Conservation (phyloP, 2,329 filamentous ascomycete genomes). For the Ceratocystis destructans region DNA sequence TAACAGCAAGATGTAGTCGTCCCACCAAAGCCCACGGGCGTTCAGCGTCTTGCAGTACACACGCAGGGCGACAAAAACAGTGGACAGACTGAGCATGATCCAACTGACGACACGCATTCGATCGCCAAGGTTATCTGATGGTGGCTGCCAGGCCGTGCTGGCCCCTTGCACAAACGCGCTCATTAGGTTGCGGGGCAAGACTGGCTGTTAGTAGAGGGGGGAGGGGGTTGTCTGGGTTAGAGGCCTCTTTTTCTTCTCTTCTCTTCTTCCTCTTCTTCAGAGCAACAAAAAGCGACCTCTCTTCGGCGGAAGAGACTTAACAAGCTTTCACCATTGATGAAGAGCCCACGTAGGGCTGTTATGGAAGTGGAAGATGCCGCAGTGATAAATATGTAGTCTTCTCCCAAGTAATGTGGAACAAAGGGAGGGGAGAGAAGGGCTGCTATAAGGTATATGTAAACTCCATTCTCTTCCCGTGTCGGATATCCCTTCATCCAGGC, state of each 20-base stretch:
- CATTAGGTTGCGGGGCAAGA: not conserved
- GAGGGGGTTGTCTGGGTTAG: not conserved
- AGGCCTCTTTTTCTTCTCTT: too few species aligned
- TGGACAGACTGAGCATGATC: constrained; percentile 20
- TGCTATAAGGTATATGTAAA: not conserved
- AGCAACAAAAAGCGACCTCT: not conserved
- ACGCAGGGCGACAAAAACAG: constrained; percentile 21
- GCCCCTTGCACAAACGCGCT: constrained; percentile 14
- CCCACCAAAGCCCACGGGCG: constrained; percentile 24
- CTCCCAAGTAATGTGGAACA: not conserved
- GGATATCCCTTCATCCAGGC: not conserved
- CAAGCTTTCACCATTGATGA: not conserved
- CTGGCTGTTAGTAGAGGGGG: not conserved
- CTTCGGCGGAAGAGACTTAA: not conserved
- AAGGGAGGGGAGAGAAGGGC: not conserved
- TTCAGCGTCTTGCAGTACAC: constrained; percentile 23
- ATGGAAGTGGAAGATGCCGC: not conserved
- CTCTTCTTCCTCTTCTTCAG: not conserved
- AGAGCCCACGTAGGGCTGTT: not conserved
- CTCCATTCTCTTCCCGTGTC: not conserved
- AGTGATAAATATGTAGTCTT: not conserved
- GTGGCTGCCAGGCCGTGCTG: not conserved
- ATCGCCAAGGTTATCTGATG: constrained; percentile 17
- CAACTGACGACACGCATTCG: constrained; percentile 20
- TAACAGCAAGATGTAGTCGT: constrained; percentile 23